Conservation (phyloP, 768 basidiomycete species). For the Termitomyces eurrhizus region DNA sequence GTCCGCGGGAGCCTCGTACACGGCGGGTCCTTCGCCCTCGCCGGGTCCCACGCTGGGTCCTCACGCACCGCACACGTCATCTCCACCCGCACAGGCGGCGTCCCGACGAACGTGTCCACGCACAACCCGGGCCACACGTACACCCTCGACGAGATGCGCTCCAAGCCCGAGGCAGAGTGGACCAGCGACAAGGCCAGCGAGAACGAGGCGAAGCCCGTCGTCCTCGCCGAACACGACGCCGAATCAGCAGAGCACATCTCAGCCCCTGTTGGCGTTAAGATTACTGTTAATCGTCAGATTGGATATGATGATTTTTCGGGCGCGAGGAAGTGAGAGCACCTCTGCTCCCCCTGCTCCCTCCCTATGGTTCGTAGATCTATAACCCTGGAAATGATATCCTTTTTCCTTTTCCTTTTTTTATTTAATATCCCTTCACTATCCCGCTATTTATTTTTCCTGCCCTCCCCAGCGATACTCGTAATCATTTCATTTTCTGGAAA, state of each 20-base stretch:
- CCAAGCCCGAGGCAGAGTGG: conserved; percentile 45
- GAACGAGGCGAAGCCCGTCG: conserved; percentile 32
- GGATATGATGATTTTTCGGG: conserved; percentile 38
- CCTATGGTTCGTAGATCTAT: not conserved
- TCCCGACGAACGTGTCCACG: conserved; percentile 33
- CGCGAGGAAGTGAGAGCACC: not conserved
- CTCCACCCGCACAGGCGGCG: conserved; percentile 39
- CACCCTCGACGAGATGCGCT: conserved; percentile 52
- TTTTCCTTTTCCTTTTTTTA: not conserved
- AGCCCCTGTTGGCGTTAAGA: conserved; percentile 45
- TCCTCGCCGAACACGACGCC: conserved; percentile 30
- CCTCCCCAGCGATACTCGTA: not conserved
- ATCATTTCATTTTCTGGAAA: not conserved
- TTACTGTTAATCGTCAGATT: conserved; percentile 54
- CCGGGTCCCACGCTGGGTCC: conserved; percentile 39
- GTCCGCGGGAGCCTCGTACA: conserved; percentile 71
- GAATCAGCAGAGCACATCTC: conserved; percentile 19
- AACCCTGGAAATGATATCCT: not conserved
- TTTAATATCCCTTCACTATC: not conserved
- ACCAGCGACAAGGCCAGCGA: conserved; percentile 39
- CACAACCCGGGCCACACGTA: conserved; percentile 36
- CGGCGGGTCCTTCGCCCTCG: conserved; percentile 69
- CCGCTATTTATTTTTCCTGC: not conserved
- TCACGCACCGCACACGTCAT: conserved; percentile 52
- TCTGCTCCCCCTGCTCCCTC: too few relatives aligned